Conservation (phyloP, 768 basidiomycete genomes). For the Neoboletus brunneissimus region DNA sequence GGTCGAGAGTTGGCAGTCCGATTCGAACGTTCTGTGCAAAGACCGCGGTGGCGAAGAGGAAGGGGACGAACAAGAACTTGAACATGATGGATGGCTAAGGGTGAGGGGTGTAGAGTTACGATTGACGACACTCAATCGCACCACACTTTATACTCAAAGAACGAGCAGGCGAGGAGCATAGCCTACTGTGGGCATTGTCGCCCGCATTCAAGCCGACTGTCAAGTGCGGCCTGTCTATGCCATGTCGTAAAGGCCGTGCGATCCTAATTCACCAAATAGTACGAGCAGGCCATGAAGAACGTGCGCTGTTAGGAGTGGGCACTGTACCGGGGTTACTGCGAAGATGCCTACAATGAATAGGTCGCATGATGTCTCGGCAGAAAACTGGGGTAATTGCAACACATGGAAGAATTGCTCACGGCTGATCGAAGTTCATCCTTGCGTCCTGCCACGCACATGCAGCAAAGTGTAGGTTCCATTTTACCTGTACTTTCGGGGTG, state of each 20-base stretch:
- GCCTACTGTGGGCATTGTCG: neutral
- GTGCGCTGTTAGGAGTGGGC: no score
- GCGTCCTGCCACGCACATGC: neutral
- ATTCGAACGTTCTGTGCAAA: slow-evolving; percentile 44
- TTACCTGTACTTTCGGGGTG: neutral
- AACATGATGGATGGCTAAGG: slow-evolving; percentile 13
- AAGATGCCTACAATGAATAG: no score
- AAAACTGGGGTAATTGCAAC: neutral
- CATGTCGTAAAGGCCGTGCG: no score
- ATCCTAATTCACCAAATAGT: no score
- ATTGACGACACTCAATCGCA: neutral
- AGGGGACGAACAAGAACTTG: slow-evolving; percentile 10
- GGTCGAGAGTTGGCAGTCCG: slow-evolving; percentile 33
- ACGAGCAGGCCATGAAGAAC: no score
- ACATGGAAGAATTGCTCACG: neutral
- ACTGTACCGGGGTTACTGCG: no score
- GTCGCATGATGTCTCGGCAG: no score
- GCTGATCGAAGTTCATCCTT: neutral
- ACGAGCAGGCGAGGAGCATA: neutral
- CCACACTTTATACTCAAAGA: slow-evolving; percentile 6
- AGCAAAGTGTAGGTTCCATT: neutral
- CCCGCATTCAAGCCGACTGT: no score
- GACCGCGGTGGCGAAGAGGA: slow-evolving; percentile 33
- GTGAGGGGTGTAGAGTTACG: no score
- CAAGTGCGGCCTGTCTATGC: no score